Conservation (phyloP, 345 rosid species). For the Ceriops tagal region DNA sequence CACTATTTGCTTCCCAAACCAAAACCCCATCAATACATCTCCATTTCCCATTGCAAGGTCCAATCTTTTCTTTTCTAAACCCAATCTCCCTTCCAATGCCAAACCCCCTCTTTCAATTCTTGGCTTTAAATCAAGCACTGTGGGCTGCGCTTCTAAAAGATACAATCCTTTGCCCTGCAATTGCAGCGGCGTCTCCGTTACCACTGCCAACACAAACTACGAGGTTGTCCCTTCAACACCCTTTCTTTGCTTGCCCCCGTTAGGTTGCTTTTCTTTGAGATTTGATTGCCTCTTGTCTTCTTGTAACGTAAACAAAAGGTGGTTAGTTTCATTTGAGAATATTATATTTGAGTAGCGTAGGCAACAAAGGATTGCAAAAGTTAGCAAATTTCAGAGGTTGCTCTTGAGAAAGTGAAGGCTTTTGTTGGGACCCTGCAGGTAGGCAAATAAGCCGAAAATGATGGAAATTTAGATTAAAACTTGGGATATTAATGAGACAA, state of each 20-base stretch:
- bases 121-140: slow-evolving; percentile 10
- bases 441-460: no score
- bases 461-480: no score
- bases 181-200: slow-evolving; percentile 31
- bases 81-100: slow-evolving; percentile 5
- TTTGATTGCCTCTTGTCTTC: not conserved
- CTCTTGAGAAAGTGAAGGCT: no score
- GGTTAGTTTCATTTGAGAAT: no score
- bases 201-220: slow-evolving; percentile 47
- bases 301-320: no score
- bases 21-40: slow-evolving; percentile 19
- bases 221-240: slow-evolving; percentile 30
- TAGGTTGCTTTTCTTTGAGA: not conserved
- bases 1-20: slow-evolving; percentile 23
- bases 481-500: no score
- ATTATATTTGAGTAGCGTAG: no score
- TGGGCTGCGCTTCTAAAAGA: slow-evolving; percentile 10
- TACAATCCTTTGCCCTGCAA: slow-evolving; percentile 39
- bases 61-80: slow-evolving; percentile 16
- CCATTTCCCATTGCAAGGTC: slow-evolving; percentile 3
- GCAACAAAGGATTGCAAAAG: no score
- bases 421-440: no score
- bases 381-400: no score
- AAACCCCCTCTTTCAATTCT: slow-evolving; percentile 4
- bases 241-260: not conserved